These are phyloP conservation scores for Ophiocordyceps robertsii DNA, from an alignment of 2,329 filamentous ascomycete species.

Conservation along the genomic window DNA sequence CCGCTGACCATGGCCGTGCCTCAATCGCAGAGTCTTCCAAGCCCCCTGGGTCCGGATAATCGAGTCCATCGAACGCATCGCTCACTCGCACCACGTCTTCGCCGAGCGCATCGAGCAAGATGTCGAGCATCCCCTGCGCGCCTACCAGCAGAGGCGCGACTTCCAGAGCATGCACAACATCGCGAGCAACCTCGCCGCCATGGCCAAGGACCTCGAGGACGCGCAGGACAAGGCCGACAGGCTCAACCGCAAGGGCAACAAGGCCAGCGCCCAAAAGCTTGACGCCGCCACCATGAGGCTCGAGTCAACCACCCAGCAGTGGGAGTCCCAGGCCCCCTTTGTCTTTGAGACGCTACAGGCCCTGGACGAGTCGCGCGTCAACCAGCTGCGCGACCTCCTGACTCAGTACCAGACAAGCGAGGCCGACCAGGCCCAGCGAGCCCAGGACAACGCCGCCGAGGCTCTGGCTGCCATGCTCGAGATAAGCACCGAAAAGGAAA, in stretches of 20 bases:
- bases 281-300: conserved; percentile 60
- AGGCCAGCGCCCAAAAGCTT: conserved; percentile 64
- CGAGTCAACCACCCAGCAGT: conserved; percentile 69
- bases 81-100: conserved; percentile 70
- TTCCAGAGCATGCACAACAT: conserved; percentile 71
- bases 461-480: conserved; percentile 75
- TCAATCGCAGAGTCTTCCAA: conserved; percentile 61
- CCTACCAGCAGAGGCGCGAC: conserved; percentile 62
- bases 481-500: conserved; percentile 76
- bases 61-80: conserved; percentile 64
- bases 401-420: conserved; percentile 92
- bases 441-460: conserved; percentile 59
- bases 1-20: neutral
- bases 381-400: conserved; percentile 78
- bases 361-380: conserved; percentile 76
- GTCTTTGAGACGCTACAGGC: conserved; percentile 89
- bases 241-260: conserved; percentile 63
- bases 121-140: conserved; percentile 71
- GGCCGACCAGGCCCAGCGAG: conserved; percentile 70
- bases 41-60: conserved; percentile 82
- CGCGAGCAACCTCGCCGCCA: conserved; percentile 61
- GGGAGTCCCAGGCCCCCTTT: conserved; percentile 89
- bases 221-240: conserved; percentile 80
- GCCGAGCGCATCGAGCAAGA: conserved; percentile 75
- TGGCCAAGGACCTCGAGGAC: conserved; percentile 76